Evolutionary conservation across 164 flowering plant species (phyloP), one percentile per base, ranked within the genome.

Genomic region (Sedum album): DNA sequence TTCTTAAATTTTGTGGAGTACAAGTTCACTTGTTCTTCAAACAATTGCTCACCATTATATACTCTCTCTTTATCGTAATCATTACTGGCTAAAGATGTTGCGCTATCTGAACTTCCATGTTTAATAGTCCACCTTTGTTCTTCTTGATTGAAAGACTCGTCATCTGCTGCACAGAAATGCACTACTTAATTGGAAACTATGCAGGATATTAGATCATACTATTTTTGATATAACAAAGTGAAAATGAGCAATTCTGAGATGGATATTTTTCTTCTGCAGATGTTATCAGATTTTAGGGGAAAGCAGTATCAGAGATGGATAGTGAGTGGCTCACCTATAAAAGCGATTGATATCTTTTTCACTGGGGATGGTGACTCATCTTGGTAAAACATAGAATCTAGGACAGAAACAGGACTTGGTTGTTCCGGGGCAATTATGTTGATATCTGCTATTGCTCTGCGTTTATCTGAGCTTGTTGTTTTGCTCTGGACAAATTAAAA

Each of bases 361-460:
- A 85, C 87, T 3, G 97, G 94, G 70, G 98, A 92, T 68, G 97
- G 88, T 60, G 81, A 71, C 71, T 90, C 97, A 46, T 95, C 98
- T 66, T 70, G 73, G 73, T 83, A 88, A 70, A 86, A 84, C 65
- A 84, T 74, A 30, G 82, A 77, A 73, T 90, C 93, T 70, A 92
- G 91, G 53, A 95, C 97, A 57, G 99, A 95, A 55, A 95, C 82
- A n/a, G 99, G 99, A 74, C 99, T 95, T 48, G 97, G 99, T 73
- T 90, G 97, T 71, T 92, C 99, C 14, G 79, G 66, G 18, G 79
- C 70, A 67, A 77, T 33, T 33, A 42, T 69, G 44, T 68, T 65
- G 25, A 76, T 77, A 68, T 85, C 83, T 53, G 73, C 76, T 46
- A 69, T 55, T 39, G 76, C 6, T 11, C 49, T 71, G 60, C 83